These are phyloP conservation scores for Yueomyces sp. DNA, from an alignment of 805 yeast species.

Conservation along the genomic window DNA sequence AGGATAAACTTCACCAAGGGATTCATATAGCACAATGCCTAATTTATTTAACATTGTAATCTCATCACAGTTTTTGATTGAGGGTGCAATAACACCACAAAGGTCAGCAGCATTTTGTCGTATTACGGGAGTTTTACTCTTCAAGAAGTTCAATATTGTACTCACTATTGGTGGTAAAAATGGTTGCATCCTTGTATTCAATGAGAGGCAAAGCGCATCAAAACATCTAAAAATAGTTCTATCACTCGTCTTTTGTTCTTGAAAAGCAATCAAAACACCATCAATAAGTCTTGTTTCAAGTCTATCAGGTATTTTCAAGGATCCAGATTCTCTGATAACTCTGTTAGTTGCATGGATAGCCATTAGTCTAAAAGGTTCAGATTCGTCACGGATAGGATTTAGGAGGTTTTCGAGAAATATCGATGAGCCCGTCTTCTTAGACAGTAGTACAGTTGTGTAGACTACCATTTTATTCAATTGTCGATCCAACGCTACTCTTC, in stretches of 20 bases:
- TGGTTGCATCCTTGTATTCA: slow-evolving; percentile 55
- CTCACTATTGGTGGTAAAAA: slow-evolving; percentile 62
- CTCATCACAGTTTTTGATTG: slow-evolving; percentile 51
- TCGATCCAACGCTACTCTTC: slow-evolving; percentile 62
- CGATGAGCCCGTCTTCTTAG: slow-evolving; percentile 54
- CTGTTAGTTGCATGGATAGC: slow-evolving; percentile 56
- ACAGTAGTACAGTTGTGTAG: slow-evolving; percentile 55
- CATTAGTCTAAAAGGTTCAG: slow-evolving; percentile 71
- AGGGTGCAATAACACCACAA: slow-evolving; percentile 51
- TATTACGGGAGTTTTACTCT: slow-evolving; percentile 54
- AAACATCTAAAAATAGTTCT: slow-evolving; percentile 45
- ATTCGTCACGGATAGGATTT: slow-evolving; percentile 58
- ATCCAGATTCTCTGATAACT: slow-evolving; percentile 37
- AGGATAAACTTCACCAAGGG: slow-evolving; percentile 88
- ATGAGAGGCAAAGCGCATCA: slow-evolving; percentile 45
- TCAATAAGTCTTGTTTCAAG: slow-evolving; percentile 61
- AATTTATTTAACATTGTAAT: slow-evolving; percentile 50
- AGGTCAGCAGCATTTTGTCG: slow-evolving; percentile 81
- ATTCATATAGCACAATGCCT: slow-evolving; percentile 70
- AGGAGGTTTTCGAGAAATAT: slow-evolving; percentile 46
- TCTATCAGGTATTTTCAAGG: slow-evolving; percentile 47
- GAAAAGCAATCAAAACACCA: slow-evolving; percentile 68
- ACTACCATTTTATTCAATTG: slow-evolving; percentile 47
- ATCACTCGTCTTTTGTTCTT: slow-evolving; percentile 57
- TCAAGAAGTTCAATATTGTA: slow-evolving; percentile 57